Conservation (phyloP, 148 eudicot species). For the Suaeda aralocaspica region DNA sequence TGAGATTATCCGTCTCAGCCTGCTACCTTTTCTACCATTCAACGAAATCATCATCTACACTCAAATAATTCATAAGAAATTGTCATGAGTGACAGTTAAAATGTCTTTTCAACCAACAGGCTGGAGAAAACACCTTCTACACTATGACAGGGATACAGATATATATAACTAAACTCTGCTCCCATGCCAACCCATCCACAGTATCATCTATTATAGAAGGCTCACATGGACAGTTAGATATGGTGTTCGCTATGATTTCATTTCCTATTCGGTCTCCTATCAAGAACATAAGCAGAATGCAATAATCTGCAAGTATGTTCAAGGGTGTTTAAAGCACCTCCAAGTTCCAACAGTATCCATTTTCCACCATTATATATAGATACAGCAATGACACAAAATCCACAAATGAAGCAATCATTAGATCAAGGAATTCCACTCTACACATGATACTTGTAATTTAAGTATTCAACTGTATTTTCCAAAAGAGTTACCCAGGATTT, state of each 20-base stretch:
- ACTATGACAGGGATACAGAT: not conserved
- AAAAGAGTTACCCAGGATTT: not conserved
- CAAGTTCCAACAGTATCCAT: not conserved
- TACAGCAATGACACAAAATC: not conserved
- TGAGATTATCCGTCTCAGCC: not conserved
- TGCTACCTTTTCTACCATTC: not conserved
- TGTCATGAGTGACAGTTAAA: not conserved
- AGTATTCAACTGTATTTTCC: not conserved
- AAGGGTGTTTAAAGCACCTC: not conserved
- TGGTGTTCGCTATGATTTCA: not conserved
- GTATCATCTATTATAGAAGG: not conserved
- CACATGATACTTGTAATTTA: not conserved
- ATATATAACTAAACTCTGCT: not conserved
- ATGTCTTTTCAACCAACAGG: not conserved
- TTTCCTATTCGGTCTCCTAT: not conserved
- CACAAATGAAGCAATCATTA: no score
- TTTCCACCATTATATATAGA: not conserved
- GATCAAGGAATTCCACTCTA: no score
- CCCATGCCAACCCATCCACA: not conserved
- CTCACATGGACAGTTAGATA: not conserved
- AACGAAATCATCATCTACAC: not conserved
- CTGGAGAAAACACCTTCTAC: not conserved
- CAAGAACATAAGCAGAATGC: not conserved
- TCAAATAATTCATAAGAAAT: not conserved
- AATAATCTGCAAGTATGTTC: not conserved